Percentiles rank a stretch among this genome's conserved stretches.
Evolutionary conservation across 225 moss, liverwort and hornwort genomes (phyloP).

Genomic region (Bryoerythrophyllum caledonicum): DNA sequence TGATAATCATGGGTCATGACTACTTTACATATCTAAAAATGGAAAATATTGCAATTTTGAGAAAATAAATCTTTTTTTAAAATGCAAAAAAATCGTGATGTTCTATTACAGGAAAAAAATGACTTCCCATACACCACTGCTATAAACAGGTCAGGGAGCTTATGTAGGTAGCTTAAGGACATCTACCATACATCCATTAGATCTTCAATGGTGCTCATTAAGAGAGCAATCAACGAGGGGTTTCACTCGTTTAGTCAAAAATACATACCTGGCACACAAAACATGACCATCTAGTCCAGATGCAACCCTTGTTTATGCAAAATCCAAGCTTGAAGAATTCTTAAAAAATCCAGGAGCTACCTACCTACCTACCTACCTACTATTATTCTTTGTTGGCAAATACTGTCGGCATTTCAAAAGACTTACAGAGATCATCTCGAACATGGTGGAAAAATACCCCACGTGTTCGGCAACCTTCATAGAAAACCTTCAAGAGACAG

Average conservation of each 20-base stretch:
- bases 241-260: slow-evolving; percentile 32
- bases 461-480: neutral
- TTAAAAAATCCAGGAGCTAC: slow-evolving; percentile 10
- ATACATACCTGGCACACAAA: slow-evolving; percentile 44
- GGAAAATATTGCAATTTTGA: too few species aligned
- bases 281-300: slow-evolving; percentile 39
- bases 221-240: slow-evolving; percentile 35
- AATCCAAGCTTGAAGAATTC: slow-evolving; percentile 30
- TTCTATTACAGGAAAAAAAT: too few species aligned
- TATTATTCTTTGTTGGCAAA: neutral
- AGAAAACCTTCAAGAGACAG: slow-evolving; percentile 17
- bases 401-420: slow-evolving; percentile 28
- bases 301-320: slow-evolving; percentile 34
- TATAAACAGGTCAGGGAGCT: too few species aligned
- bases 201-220: slow-evolving; percentile 33
- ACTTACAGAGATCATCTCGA: slow-evolving; percentile 31
- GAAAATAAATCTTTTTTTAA: too few species aligned
- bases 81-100: too few species aligned
- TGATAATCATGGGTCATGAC: too few species aligned
- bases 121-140: too few species aligned
- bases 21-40: too few species aligned
- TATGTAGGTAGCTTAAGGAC: too few species aligned
- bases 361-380: neutral
- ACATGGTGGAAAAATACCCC: slow-evolving; percentile 4
- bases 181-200: neutral